These are phyloP conservation scores for Trichophyton verrucosum DNA, from an alignment of 2,329 filamentous ascomycete genomes.

Conservation along the genomic window DNA sequence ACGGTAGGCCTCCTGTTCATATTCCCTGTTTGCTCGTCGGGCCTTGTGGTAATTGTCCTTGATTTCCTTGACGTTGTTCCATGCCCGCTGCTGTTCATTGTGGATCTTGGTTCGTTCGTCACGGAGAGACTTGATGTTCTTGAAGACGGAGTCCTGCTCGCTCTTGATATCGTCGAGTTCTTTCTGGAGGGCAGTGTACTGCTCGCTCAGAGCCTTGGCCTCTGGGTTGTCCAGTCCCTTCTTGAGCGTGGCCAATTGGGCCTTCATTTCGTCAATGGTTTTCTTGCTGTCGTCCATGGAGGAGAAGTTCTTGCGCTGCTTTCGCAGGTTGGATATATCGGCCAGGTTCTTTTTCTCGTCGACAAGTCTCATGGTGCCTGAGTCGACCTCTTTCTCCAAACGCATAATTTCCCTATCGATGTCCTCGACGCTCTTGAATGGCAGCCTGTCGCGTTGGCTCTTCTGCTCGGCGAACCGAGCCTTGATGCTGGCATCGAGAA, in stretches of 20 bases:
- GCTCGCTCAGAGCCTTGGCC: slow-evolving; percentile 72
- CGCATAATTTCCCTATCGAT: slow-evolving; percentile 69
- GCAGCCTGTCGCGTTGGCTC: slow-evolving; percentile 62
- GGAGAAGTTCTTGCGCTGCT: slow-evolving; percentile 82
- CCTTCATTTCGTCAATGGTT: slow-evolving; percentile 74
- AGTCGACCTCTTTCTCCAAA: slow-evolving; percentile 75
- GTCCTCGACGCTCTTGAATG: slow-evolving; percentile 79
- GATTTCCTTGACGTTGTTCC: slow-evolving; percentile 64
- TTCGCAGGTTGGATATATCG: slow-evolving; percentile 71
- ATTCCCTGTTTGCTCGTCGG: slow-evolving; percentile 70
- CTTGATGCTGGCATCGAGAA: slow-evolving; percentile 79
- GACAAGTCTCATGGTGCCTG: slow-evolving; percentile 84
- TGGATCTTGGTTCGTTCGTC: slow-evolving; percentile 79
- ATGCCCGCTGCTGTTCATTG: slow-evolving; percentile 77
- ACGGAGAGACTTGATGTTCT: slow-evolving; percentile 69
- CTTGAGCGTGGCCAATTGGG: slow-evolving; percentile 77
- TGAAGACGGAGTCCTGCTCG: slow-evolving; percentile 82
- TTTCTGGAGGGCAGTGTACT: slow-evolving; percentile 71
- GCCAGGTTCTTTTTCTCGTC: slow-evolving; percentile 90
- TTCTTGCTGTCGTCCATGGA: slow-evolving; percentile 76
- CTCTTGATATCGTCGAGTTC: slow-evolving; percentile 85
- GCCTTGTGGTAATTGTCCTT: slow-evolving; percentile 79
- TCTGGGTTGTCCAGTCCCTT: slow-evolving; percentile 86
- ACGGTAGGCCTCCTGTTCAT: slow-evolving; percentile 71
- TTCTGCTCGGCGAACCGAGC: slow-evolving; percentile 78